Conservation (phyloP, 2,329 filamentous ascomycete species). For the Anthostomella pinea region DNA sequence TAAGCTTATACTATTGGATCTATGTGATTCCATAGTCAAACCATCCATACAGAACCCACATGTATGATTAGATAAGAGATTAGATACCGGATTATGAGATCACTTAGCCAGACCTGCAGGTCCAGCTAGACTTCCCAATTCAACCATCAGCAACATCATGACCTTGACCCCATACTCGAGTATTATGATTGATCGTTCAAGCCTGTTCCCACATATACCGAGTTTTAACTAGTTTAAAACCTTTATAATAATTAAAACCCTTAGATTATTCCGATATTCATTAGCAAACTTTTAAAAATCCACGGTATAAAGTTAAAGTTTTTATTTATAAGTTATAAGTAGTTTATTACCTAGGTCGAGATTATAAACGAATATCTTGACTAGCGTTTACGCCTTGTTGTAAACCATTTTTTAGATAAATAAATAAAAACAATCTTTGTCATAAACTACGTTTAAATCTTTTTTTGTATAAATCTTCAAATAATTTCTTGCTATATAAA, state of each 20-base stretch:
- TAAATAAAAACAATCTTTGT: neutral
- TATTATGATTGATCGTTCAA: too few species aligned
- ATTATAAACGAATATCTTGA: slow-evolving; percentile 2
- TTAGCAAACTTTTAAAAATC: slow-evolving; percentile 1
- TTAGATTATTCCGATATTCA: slow-evolving; percentile 3
- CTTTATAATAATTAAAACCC: neutral
- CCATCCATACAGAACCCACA: too few species aligned
- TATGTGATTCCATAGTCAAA: too few species aligned
- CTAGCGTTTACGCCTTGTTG: neutral
- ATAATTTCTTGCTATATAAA: slow-evolving; percentile 4
- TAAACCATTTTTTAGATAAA: slow-evolving; percentile 5
- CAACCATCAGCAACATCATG: too few species aligned
- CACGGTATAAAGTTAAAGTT: neutral
- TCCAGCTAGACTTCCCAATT: too few species aligned
- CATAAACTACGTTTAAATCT: neutral
- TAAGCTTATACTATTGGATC: too few species aligned
- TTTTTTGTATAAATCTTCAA: slow-evolving; percentile 2
- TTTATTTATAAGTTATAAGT: neutral
- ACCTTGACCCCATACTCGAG: too few species aligned
- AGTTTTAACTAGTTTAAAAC: neutral
- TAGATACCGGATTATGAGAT: too few species aligned
- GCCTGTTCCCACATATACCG: too few species aligned
- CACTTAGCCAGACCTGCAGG: too few species aligned
- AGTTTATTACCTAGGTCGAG: neutral
- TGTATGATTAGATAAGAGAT: too few species aligned